These are phyloP conservation scores for Candida stauntonica DNA, from an alignment of 805 yeast species.

Conservation along the genomic window DNA sequence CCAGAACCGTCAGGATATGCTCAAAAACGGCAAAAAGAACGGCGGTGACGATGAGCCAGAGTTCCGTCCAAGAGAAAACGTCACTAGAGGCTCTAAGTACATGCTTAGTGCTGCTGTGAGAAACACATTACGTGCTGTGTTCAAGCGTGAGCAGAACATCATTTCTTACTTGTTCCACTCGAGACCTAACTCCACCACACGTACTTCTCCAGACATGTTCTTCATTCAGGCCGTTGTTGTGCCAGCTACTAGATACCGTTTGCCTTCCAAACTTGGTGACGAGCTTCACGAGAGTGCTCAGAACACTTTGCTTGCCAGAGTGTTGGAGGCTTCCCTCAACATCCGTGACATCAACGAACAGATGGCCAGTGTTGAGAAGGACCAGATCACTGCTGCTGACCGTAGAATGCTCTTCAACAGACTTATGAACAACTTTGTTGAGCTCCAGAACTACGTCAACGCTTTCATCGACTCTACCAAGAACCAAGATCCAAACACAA, in stretches of 20 bases:
- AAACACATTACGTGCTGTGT: conserved; percentile 70
- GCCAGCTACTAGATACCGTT: conserved; percentile 94
- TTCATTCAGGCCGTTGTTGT: conserved; percentile 86
- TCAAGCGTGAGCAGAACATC: conserved; percentile 65
- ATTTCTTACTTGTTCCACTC: conserved; percentile 77
- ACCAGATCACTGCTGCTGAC: conserved; percentile 60
- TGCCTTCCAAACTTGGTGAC: conserved; percentile 96
- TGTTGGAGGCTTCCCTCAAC: conserved; percentile 72
- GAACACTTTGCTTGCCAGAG: conserved; percentile 78
- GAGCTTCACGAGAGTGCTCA: conserved; percentile 93
- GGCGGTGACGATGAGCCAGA: conserved; percentile 30
- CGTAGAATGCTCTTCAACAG: conserved; percentile 77
- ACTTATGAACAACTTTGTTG: conserved; percentile 93
- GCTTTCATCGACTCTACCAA: conserved; percentile 90
- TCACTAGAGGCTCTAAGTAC: conserved; percentile 75
- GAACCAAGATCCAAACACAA: conserved; percentile 66
- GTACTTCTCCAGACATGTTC: conserved; percentile 71
- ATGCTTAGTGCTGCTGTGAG: conserved; percentile 84
- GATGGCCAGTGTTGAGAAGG: conserved; percentile 57
- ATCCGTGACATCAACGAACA: conserved; percentile 90
- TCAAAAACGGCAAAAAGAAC: conserved; percentile 31
- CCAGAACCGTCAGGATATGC: conserved; percentile 64
- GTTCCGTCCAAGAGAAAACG: conserved; percentile 16
- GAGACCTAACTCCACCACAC: conserved; percentile 53
- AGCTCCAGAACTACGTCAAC: conserved; percentile 91